Conservation (phyloP, 352 stramenopile genomes). For the Phytophthora agathidicida region DNA sequence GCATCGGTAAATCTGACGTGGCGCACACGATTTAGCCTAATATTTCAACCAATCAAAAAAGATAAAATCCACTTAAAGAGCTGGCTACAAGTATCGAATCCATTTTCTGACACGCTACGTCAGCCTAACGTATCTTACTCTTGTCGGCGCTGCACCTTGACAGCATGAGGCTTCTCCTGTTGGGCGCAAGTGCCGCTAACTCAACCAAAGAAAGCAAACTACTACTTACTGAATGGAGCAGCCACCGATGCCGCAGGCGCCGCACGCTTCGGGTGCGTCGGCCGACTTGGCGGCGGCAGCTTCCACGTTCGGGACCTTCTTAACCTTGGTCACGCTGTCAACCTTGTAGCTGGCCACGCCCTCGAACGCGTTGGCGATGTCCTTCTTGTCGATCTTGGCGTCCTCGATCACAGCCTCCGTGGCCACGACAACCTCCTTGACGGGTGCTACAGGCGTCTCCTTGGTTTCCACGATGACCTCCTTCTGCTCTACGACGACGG, state of each 20-base stretch:
- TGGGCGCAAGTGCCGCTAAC: not conserved
- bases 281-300: constrained; percentile 20
- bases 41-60: constrained; percentile 18
- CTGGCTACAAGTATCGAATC: not conserved
- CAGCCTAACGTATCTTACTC: constrained; percentile 14
- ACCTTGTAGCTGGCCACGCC: constrained; percentile 44
- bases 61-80: constrained; percentile 24
- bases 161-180: not conserved
- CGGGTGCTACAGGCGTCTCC: constrained; percentile 8
- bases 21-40: constrained; percentile 2
- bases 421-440: constrained; percentile 25
- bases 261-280: constrained; percentile 27
- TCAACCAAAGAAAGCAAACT: constrained; percentile 29
- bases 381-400: constrained; percentile 31
- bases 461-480: constrained; percentile 8
- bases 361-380: constrained; percentile 39
- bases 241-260: constrained; percentile 31
- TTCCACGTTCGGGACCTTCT: constrained; percentile 30
- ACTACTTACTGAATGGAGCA: constrained; percentile 45
- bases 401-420: constrained; percentile 21
- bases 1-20: constrained; percentile 1
- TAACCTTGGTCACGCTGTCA: constrained; percentile 37
- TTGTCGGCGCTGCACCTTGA: not conserved
- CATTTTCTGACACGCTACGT: constrained; percentile 11
- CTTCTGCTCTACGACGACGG: constrained; percentile 13